Evolutionary conservation across 2,329 filamentous ascomycete species (phyloP), one percentile per base, ranked within the genome.

Genomic region (Microdochium bolleyi): DNA sequence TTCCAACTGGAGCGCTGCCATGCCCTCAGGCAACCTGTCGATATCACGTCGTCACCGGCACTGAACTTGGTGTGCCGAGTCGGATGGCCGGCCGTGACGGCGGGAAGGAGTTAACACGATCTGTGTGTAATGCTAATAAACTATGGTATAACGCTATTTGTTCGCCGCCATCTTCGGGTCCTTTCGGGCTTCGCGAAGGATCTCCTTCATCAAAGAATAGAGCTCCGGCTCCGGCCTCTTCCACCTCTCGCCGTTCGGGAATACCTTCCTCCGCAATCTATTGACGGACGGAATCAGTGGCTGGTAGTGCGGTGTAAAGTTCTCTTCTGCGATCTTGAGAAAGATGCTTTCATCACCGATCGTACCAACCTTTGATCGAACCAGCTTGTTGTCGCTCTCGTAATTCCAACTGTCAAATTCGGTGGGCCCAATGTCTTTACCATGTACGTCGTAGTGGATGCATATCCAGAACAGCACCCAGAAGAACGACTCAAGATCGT

Each of bases 381-480:
- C 64, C 27, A 67, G 49, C 19, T 58, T 46, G 14, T 64, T 54
- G 24, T 52, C 64, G 48, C 64, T 52, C 5, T 54, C 50, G 56
- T 67, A 71, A 59, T 72, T 72, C 70, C 67, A 73, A 14, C 57
- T 54, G 1, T 71, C 61, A 55, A 67, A 71, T 32, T 53, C n/a
- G n/a, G 1, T n/a, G 44, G 3, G 48, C 65, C 55, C 30, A 57
- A 58, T 24, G 27, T 53, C 52, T 34, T 62, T 51, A 21, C 52
- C 58, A 49, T 60, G 60, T 9, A 62, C 63, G 14, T 63, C 52
- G 50, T 67, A 68, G 56, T 71, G 64, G 48, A 69, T 64, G 27
- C 63, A 68, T 55, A 70, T 67, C 67, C 63, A 73, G 53, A 74
- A 70, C 0, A 71, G 59, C 10, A 73, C 66, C 70, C 62, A 74